Evolutionary conservation across 129 eudicot species (phyloP).

Genomic region (Flaveria linearis): DNA sequence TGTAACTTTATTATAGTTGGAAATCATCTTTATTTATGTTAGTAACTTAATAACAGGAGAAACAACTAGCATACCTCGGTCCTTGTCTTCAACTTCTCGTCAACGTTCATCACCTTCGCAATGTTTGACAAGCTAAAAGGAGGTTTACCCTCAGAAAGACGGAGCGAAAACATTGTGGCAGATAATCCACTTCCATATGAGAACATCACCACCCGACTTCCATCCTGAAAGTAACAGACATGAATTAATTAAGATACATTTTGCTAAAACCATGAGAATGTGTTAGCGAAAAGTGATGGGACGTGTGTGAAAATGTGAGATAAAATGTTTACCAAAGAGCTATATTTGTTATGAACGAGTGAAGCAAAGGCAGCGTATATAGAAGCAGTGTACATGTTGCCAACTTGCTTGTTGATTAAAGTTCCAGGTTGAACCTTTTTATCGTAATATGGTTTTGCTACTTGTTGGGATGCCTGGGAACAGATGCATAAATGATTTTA

Average conservation of each 20-base stretch:
- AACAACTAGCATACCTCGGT: conserved; percentile 51
- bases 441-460: conserved; percentile 68
- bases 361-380: conserved; percentile 84
- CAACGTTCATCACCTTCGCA: conserved; percentile 62
- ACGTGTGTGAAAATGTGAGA: not conserved
- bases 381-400: conserved; percentile 92
- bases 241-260: not conserved
- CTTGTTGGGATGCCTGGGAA: conserved; percentile 72
- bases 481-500: not conserved
- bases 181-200: conserved; percentile 83
- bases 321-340: conserved; percentile 52
- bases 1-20: not conserved
- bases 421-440: conserved; percentile 75
- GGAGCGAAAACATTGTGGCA: conserved; percentile 80
- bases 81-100: conserved; percentile 68
- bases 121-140: conserved; percentile 87
- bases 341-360: conserved; percentile 68
- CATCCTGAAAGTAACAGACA: conserved; percentile 43
- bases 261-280: no score
- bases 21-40: not conserved
- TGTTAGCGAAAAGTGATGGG: no score
- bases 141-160: conserved; percentile 56
- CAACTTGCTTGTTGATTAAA: conserved; percentile 78
- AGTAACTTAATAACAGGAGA: not conserved
- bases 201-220: conserved; percentile 66